Evolutionary conservation across 1,139 yeast genomes (phyloP).

Genomic region (Candida tetrigidarum): DNA sequence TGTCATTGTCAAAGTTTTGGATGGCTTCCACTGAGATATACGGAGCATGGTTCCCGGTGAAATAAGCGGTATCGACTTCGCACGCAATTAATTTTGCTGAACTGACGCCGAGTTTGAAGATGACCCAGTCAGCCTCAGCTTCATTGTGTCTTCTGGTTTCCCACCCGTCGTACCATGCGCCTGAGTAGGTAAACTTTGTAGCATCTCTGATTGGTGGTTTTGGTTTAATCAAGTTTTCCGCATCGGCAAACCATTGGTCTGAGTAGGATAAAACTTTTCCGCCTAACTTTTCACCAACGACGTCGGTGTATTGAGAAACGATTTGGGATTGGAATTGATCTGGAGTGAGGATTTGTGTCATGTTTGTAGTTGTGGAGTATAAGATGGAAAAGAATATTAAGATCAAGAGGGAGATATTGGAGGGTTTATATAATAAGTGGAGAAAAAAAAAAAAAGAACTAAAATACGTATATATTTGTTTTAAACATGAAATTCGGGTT

Average conservation of each 20-base stretch:
- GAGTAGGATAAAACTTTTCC: slow-evolving; percentile 71
- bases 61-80: slow-evolving; percentile 91
- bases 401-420: no score
- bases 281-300: slow-evolving; percentile 84
- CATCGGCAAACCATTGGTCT: slow-evolving; percentile 96
- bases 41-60: slow-evolving; percentile 96
- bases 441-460: neutral
- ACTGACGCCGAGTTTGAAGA: slow-evolving; percentile 80
- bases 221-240: slow-evolving; percentile 85
- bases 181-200: slow-evolving; percentile 76
- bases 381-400: neutral
- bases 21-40: slow-evolving; percentile 83
- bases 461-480: no score
- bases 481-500: no score
- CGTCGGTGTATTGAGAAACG: slow-evolving; percentile 61
- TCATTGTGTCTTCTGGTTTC: slow-evolving; percentile 93
- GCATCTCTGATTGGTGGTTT: slow-evolving; percentile 79
- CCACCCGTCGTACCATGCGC: slow-evolving; percentile 99
- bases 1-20: slow-evolving; percentile 31
- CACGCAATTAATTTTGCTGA: slow-evolving; percentile 80
- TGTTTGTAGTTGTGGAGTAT: neutral
- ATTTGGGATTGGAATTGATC: slow-evolving; percentile 48
- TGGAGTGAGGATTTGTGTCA: slow-evolving; percentile 37
- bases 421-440: no score
- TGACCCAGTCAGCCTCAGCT: slow-evolving; percentile 84